A percentile compares a stretch with the other conserved stretches of the same genome.
These are phyloP conservation scores for Flaveria sonorensis DNA, from an alignment of 129 eudicot species.

Conservation along the genomic window DNA sequence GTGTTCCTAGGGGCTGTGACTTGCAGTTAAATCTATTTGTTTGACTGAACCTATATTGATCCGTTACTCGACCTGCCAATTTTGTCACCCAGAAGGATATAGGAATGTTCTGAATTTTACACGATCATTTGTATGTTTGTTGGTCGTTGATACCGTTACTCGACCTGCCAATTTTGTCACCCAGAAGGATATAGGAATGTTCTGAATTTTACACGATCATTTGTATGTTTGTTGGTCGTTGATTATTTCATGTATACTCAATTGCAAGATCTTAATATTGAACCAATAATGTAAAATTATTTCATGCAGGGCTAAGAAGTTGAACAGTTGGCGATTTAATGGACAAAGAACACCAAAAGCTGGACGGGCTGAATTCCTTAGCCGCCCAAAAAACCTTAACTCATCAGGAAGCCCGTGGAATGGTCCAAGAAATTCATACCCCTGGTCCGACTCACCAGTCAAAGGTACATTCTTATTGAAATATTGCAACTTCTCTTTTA, in stretches of 20 bases:
- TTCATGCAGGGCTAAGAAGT: slow-evolving; percentile 36
- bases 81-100: neutral
- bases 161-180: neutral
- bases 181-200: neutral
- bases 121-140: neutral
- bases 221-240: neutral
- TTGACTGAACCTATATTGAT: neutral
- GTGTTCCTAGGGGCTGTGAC: neutral
- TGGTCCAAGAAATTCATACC: slow-evolving; percentile 41
- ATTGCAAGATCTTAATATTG: neutral
- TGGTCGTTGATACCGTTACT: neutral
- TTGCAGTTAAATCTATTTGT: neutral
- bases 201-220: neutral
- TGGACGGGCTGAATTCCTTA: slow-evolving; percentile 62
- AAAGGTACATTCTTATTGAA: slow-evolving; percentile 42
- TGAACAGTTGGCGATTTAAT: slow-evolving; percentile 32
- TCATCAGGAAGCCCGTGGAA: slow-evolving; percentile 42
- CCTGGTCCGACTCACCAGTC: slow-evolving; percentile 46
- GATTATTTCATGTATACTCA: neutral
- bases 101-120: neutral
- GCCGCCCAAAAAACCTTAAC: slow-evolving; percentile 45
- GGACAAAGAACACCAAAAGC: slow-evolving; percentile 37
- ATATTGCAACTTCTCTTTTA: neutral
- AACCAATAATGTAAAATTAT: slow-evolving; percentile 18
- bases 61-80: neutral